These are phyloP conservation scores for Fraxinus sp. DNA, from an alignment of 305 asterid genomes.

Conservation along the genomic window DNA sequence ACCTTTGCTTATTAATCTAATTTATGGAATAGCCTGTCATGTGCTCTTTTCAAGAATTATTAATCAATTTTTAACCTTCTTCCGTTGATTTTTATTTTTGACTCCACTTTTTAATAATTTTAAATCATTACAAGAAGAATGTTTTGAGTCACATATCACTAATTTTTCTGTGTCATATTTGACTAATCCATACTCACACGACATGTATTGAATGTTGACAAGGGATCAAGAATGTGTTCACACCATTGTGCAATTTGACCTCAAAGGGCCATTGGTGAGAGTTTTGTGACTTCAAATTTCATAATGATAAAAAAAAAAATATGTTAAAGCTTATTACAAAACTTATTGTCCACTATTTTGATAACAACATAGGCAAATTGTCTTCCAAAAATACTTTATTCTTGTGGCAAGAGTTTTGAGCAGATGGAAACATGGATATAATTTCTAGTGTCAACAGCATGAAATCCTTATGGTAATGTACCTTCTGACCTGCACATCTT, in stretches of 20 bases:
- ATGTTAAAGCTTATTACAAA: neutral
- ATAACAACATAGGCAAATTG: neutral
- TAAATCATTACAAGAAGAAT: neutral
- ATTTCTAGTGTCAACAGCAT: neutral
- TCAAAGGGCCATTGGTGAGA: neutral
- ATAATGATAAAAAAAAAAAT: neutral
- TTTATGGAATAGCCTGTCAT: neutral
- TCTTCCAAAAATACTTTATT: conserved; percentile 15
- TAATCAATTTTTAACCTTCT: neutral
- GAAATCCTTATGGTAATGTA: conserved; percentile 1
- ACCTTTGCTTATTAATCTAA: neutral
- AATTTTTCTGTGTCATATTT: neutral
- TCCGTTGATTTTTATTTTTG: neutral
- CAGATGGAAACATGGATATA: neutral
- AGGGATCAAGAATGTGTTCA: neutral
- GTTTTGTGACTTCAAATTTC: neutral
- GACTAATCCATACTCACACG: neutral
- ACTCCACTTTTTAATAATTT: neutral
- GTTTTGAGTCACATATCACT: neutral
- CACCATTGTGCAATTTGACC: neutral
- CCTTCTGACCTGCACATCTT: conserved; percentile 17
- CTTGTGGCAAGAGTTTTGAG: neutral
- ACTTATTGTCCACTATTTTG: conserved; percentile 3
- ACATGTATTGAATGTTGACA: neutral
- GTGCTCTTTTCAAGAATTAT: neutral